These are phyloP conservation scores for Dioszegia crocea DNA, from an alignment of 768 basidiomycete species.

Conservation along the genomic window DNA sequence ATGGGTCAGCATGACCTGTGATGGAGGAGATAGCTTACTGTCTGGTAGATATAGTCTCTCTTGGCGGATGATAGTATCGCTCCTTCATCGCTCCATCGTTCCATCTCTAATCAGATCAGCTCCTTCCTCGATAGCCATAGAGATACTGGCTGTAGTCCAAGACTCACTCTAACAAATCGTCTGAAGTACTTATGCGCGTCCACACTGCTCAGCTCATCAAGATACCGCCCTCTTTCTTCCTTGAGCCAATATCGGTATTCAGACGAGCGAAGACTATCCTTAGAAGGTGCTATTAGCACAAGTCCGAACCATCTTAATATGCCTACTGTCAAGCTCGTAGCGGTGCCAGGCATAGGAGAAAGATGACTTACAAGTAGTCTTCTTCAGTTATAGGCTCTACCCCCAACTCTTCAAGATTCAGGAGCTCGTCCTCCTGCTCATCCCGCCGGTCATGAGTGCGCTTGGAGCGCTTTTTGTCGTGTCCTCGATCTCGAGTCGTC, in stretches of 20 bases:
- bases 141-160: neutral
- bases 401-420: conserved; percentile 54
- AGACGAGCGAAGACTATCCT: conserved; percentile 61
- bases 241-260: conserved; percentile 86
- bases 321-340: no score
- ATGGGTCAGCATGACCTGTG: neutral
- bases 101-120: conserved; percentile 52
- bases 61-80: conserved; percentile 58
- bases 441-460: neutral
- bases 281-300: neutral
- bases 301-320: neutral
- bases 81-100: conserved; percentile 38
- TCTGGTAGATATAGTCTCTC: conserved; percentile 51
- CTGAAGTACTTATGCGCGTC: conserved; percentile 73
- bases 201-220: conserved; percentile 78
- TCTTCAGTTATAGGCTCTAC: conserved; percentile 65
- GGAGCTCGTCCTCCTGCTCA: conserved; percentile 23
- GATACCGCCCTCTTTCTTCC: conserved; percentile 70
- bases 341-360: neutral
- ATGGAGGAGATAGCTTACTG: neutral
- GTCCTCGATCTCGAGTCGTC: no score
- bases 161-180: conserved; percentile 63
- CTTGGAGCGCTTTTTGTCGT: neutral
- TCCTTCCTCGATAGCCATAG: neutral
- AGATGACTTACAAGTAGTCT: conserved; percentile 69